These are phyloP conservation scores for Paragyromitra xinjiangensis DNA, from an alignment of 495 filamentous ascomycete species.

Conservation along the genomic window DNA sequence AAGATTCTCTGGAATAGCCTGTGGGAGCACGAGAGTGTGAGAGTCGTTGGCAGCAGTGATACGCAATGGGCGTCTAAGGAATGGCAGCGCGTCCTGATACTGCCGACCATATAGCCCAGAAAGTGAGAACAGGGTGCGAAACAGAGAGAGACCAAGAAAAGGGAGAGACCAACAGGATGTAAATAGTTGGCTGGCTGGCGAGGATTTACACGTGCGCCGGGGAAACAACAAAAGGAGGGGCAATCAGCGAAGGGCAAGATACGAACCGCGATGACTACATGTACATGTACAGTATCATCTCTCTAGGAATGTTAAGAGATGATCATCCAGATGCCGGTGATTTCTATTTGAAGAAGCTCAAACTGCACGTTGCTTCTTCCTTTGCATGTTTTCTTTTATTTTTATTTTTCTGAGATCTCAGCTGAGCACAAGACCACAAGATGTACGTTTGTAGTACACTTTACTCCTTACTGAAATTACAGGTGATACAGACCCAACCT, in stretches of 20 bases:
- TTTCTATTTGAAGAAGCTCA: conserved; percentile 2
- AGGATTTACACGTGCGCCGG: not conserved
- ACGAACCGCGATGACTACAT: not conserved
- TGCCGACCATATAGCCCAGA: conserved; percentile 17
- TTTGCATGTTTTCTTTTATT: conserved; percentile 23
- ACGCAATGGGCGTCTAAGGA: conserved; percentile 23
- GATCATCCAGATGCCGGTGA: conserved; percentile 3
- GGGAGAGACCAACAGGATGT: not conserved
- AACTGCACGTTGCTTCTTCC: not conserved
- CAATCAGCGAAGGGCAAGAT: conserved; percentile 12
- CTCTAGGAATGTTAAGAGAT: conserved; percentile 10
- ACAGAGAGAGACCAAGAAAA: conserved; percentile 25
- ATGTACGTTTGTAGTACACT: conserved; percentile 14
- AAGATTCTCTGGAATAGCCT: conserved; percentile 32
- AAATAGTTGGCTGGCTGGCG: conserved; percentile 17
- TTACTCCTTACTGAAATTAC: conserved; percentile 25
- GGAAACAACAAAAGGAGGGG: conserved; percentile 25
- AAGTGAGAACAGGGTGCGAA: conserved; percentile 10
- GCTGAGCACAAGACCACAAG: not conserved
- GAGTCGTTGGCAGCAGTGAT: conserved; percentile 34
- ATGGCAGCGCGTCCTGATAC: conserved; percentile 22
- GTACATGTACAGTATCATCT: conserved; percentile 10
- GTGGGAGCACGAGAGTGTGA: conserved; percentile 32
- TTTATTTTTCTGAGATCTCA: not conserved
- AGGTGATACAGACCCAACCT: conserved; percentile 18